Evolutionary conservation across 2,329 filamentous ascomycete genomes (phyloP), one percentile per base, ranked within the genome.

Genomic region (Aureobasidium sp.): DNA sequence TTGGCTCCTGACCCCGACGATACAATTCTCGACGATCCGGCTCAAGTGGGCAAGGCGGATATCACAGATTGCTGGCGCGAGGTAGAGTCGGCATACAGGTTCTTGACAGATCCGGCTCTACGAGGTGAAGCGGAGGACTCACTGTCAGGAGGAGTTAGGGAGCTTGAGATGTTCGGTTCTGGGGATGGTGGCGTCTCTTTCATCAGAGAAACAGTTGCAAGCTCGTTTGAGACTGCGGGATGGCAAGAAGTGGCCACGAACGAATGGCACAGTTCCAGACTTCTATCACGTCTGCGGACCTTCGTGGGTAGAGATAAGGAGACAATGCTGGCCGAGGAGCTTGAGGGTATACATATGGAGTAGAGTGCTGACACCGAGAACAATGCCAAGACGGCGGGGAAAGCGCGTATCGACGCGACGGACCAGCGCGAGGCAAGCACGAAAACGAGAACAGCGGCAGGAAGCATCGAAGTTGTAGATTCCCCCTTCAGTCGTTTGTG

Each of bases 1-100:
- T 65, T 76, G 8, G 71, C 72, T 0, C 73, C 73, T 0, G 64
- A 66, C 1, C 60, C 64, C 0, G 64, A 69, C 16, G 71, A 69
- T 19, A 61, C 65, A 10, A 62, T 73, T 2, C 60, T 75, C 7
- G 63, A 65, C 19, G 64, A 70, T 21, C 63, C 66, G 3, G 60
- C 62, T 1, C 60, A 68, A 19, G 62, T 74, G 24, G 70, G 71
- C 2, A 68, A 68, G 55, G 72, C 71, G 0, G 68, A 74, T 49
- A 60, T 70, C 1, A 61, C 59, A 14, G 71, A 74, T 53, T 66
- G 72, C 40, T 67, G 66, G 66, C 57, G 60, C 17, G 66, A 68
- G 45, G 56, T 67, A 22, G 56, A 57, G 34, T 51, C 53, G 37
- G 37, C 55, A 6, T 57, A 57, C 39, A 32, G 22, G 14, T 35